Evolutionary conservation across 169 alveolate species (phyloP).

Genomic region (Perkinsus chesapeaki): DNA sequence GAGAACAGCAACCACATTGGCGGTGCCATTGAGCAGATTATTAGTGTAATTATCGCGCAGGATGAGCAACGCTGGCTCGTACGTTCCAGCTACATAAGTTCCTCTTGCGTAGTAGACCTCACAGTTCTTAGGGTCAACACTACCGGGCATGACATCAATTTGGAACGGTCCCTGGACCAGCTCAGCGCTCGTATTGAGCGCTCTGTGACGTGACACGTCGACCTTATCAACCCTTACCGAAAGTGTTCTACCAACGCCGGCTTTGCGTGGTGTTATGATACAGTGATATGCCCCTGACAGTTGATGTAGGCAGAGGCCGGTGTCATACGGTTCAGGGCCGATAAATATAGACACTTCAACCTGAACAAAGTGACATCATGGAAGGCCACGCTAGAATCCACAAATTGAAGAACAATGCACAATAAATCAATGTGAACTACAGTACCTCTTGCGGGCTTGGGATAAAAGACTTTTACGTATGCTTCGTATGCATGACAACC

Average conservation of each 20-base stretch:
- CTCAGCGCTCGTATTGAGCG: conserved; percentile 3
- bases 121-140: background rate
- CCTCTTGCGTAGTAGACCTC: background rate
- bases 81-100: conserved; percentile 11
- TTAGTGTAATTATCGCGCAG: background rate
- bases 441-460: no score
- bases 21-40: background rate
- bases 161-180: conserved; percentile 15
- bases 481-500: no score
- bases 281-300: background rate
- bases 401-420: no score
- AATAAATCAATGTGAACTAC: no score
- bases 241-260: background rate
- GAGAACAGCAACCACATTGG: background rate
- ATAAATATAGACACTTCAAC: background rate
- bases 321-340: background rate
- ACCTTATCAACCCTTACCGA: background rate
- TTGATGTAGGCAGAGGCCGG: background rate
- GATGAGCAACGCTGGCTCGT: conserved; percentile 9
- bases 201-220: conserved; percentile 6
- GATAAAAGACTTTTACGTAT: no score
- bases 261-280: background rate
- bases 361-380: background rate
- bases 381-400: no score
- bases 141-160: conserved; percentile 8